A percentile compares a stretch with the other conserved stretches of the same genome.
Evolutionary conservation across 108 stramenopile species (phyloP).

Genomic region (Seminavis robusta): DNA sequence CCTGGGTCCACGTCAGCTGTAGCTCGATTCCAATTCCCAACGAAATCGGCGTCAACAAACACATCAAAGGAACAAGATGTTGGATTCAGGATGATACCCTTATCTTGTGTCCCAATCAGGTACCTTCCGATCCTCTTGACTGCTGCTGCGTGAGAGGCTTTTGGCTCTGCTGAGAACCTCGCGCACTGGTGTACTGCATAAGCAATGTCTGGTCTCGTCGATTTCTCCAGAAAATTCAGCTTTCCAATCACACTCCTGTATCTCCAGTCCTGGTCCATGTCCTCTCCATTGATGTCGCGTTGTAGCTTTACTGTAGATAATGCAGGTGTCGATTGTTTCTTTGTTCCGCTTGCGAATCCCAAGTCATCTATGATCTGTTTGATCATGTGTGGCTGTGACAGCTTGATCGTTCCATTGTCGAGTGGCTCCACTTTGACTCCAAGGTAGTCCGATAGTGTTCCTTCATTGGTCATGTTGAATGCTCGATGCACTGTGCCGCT

Average conservation of each 20-base stretch:
- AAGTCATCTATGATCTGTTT: conserved; percentile 16
- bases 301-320: not conserved
- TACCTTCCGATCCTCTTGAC: conserved; percentile 26
- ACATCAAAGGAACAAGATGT: conserved; percentile 27
- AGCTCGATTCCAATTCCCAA: conserved; percentile 21
- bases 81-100: conserved; percentile 24
- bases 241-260: conserved; percentile 22
- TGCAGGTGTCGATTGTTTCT: not conserved
- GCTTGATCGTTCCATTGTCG: conserved; percentile 9
- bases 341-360: not conserved
- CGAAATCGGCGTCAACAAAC: conserved; percentile 38
- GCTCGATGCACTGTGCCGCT: too few relatives aligned
- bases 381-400: conserved; percentile 29
- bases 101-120: conserved; percentile 17
- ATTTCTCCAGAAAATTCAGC: conserved; percentile 15
- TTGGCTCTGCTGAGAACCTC: conserved; percentile 19
- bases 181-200: conserved; percentile 24
- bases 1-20: conserved; percentile 24
- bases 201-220: conserved; percentile 21
- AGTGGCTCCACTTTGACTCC: conserved; percentile 29
- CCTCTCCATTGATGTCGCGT: not conserved
- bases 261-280: not conserved
- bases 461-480: conserved; percentile 34
- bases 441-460: conserved; percentile 44
- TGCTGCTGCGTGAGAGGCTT: conserved; percentile 25